Evolutionary conservation across 1,284 basidiomycete genomes (phyloP), one percentile per base, ranked within the genome.

Genomic region (Neotropicomus parvogracilis): DNA sequence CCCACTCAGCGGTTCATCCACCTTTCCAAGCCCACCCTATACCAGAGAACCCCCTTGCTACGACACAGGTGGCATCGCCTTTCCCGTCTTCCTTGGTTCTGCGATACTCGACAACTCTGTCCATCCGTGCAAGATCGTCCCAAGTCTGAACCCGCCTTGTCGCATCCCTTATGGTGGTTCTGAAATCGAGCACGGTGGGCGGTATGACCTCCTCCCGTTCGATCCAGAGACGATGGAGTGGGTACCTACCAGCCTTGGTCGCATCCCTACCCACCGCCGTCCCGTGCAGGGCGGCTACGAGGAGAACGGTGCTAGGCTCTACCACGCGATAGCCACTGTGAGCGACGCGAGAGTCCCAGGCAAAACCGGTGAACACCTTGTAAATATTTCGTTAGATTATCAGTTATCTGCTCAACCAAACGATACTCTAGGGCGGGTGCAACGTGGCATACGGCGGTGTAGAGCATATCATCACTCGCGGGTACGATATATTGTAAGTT

Each of bases 81-180:
- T 73, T 12, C 81, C 84, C 9, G 60, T 89, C 52, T 90, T 75
- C 69, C 55, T 90, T 29, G 88, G 86, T 20, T 86, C 83, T 11
- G 87, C 85, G 14, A 68, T 88, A 39, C 73, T 87, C 48, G 70
- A 72, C 38, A 72, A 71, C 54, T 78, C 81, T 0, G 83, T 89
- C 3, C 87, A 90, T 54, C 87, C 87, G 8, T 89, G 88, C 76
- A 90, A 90, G 71, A 78, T 90, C 59, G 78, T 69, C 4, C 78
- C 81, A 12, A 63, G 72, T 55, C 73, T 87, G n/a, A 56, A 57
- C 14, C 73, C 78, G 9, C 62, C 74, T 42, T 71, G 81, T 61
- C 67, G 74, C 20, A 82, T 88, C 2, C 72, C 84, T 2, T 88
- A 79, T 57, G 86, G 78, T 8, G 84, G 83, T 6, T 57, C 54